A percentile compares a stretch with the other conserved stretches of the same genome.
Evolutionary conservation across 768 basidiomycete species (phyloP).

Genomic region (Strobilomyces echinocephalus): DNA sequence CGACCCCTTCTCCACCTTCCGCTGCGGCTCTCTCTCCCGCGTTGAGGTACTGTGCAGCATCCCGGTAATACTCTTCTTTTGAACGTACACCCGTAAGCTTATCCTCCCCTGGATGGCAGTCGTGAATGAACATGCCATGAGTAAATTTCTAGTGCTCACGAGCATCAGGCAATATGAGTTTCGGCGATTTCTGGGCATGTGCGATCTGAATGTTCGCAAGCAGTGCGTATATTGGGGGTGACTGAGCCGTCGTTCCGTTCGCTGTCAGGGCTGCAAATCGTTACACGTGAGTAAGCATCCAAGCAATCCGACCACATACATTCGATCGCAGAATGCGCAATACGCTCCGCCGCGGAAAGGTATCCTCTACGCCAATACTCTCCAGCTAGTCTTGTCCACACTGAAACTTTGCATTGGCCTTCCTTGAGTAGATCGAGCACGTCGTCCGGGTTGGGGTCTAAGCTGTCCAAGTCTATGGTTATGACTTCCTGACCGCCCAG

Average conservation of each 20-base stretch:
- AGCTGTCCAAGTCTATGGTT: constrained; percentile 82
- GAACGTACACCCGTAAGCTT: constrained; percentile 51
- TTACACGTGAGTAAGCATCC: not conserved
- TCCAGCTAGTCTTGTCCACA: constrained; percentile 79
- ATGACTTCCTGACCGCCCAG: constrained; percentile 81
- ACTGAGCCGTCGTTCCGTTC: constrained; percentile 44
- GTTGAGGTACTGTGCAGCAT: constrained; percentile 68
- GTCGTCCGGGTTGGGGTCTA: constrained; percentile 75
- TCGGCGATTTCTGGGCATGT: constrained; percentile 79
- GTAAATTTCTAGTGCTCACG: constrained; percentile 42
- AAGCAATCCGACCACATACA: constrained; percentile 39
- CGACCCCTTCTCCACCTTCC: constrained; percentile 56
- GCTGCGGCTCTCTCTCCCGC: constrained; percentile 47
- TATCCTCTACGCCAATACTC: constrained; percentile 85
- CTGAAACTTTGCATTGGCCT: constrained; percentile 63
- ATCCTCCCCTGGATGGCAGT: constrained; percentile 52
- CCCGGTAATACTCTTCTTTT: constrained; percentile 64
- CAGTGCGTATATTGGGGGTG: constrained; percentile 74
- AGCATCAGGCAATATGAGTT: constrained; percentile 64
- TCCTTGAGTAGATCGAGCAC: constrained; percentile 69
- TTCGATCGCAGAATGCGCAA: constrained; percentile 62
- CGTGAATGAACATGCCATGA: not conserved
- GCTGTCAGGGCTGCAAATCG: constrained; percentile 44
- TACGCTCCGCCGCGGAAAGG: constrained; percentile 70
- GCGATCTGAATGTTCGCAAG: constrained; percentile 84